Evolutionary conservation across 169 alveolate species (phyloP).

Genomic region (Amoebophrya sp.): DNA sequence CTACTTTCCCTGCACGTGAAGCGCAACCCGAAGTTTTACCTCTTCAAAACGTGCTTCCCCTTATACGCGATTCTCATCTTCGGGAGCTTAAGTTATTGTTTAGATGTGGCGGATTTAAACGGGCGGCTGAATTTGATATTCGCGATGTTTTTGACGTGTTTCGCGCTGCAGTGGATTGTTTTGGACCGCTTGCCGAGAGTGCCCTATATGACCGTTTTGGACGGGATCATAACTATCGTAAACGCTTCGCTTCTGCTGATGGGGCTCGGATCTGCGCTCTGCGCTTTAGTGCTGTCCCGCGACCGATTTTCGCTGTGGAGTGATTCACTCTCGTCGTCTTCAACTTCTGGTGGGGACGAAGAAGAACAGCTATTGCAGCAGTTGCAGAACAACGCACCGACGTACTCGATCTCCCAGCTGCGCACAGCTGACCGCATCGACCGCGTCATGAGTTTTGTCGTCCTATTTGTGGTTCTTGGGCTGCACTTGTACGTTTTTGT

Average conservation of each 20-base stretch:
- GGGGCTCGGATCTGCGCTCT: not conserved
- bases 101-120: not conserved
- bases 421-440: not conserved
- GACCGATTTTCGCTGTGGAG: not conserved
- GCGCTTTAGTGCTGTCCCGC: not conserved
- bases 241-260: not conserved
- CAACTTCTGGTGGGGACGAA: not conserved
- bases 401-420: not conserved
- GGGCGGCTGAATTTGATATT: conserved; percentile 5
- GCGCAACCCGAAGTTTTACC: conserved; percentile 24
- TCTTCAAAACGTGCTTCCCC: conserved; percentile 6
- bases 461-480: not conserved
- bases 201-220: not conserved
- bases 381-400: not conserved
- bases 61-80: not conserved
- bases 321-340: not conserved
- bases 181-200: not conserved
- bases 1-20: conserved; percentile 1
- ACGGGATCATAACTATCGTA: not conserved
- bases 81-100: not conserved
- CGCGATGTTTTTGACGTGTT: conserved; percentile 13
- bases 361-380: not conserved
- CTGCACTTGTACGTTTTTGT: not conserved
- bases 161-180: conserved; percentile 21
- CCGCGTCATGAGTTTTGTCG: not conserved